A percentile compares a stretch with the other conserved stretches of the same genome.
These are phyloP conservation scores for Hypoxylon crocopeplum DNA, from an alignment of 495 filamentous ascomycete genomes.

Conservation along the genomic window DNA sequence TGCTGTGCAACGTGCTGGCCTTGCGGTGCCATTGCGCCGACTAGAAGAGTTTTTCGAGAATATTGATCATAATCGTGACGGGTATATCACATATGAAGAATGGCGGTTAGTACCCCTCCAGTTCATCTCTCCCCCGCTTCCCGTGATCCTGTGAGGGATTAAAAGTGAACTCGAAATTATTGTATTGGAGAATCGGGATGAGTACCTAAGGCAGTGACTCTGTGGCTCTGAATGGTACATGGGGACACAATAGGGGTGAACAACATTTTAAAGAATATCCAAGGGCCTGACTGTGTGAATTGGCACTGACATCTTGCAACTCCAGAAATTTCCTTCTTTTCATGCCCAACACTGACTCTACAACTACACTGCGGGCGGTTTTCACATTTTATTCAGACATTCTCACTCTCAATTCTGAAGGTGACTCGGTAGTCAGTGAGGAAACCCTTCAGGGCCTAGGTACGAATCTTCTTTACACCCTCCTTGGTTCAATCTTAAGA, in stretches of 20 bases:
- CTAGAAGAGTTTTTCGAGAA: constrained; percentile 86
- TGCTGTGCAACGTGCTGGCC: constrained; percentile 79
- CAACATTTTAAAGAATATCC: neutral
- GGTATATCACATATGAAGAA: constrained; percentile 86
- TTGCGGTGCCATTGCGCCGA: constrained; percentile 77
- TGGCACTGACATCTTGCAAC: constrained; percentile 27
- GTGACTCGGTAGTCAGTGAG: constrained; percentile 90
- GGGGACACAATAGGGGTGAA: neutral
- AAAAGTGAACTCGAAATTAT: constrained; percentile 5
- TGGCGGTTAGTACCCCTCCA: constrained; percentile 77
- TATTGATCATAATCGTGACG: constrained; percentile 90
- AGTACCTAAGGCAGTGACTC: neutral
- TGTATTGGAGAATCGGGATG: neutral
- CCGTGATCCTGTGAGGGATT: constrained; percentile 23
- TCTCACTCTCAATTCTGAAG: constrained; percentile 89
- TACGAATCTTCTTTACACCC: constrained; percentile 75
- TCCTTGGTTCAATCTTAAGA: constrained; percentile 71
- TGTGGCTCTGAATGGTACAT: neutral
- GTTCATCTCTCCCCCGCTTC: constrained; percentile 3
- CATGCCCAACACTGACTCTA: constrained; percentile 71
- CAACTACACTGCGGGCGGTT: constrained; percentile 78
- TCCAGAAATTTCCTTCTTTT: constrained; percentile 94
- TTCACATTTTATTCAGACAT: constrained; percentile 92
- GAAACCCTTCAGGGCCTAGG: constrained; percentile 91
- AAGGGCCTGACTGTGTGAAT: constrained; percentile 7